Conservation (phyloP, 2,329 filamentous ascomycete species). For the Clarireedia hainanense region DNA sequence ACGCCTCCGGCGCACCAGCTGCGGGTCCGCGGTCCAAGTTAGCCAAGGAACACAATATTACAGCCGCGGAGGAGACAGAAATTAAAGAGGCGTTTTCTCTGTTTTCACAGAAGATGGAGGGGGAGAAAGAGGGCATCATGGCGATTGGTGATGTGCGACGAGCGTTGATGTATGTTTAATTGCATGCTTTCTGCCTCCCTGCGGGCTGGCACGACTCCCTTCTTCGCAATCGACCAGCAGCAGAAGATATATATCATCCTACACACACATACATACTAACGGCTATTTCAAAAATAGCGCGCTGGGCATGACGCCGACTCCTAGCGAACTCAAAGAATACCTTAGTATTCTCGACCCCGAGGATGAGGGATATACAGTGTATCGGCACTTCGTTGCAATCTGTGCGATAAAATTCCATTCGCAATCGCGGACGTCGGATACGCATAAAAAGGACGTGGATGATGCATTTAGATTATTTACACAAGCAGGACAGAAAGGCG, state of each 20-base stretch:
- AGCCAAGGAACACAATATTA: conserved; percentile 84
- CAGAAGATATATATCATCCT: background rate
- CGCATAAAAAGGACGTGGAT: conserved; percentile 60
- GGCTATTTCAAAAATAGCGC: conserved; percentile 47
- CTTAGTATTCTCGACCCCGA: conserved; percentile 78
- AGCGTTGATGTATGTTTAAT: conserved; percentile 54
- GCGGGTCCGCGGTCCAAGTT: conserved; percentile 65
- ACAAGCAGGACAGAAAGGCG: conserved; percentile 31
- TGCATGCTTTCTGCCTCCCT: background rate
- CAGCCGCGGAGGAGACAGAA: conserved; percentile 75
- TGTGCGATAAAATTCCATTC: conserved; percentile 78
- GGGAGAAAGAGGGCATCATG: conserved; percentile 57
- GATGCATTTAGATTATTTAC: conserved; percentile 80
- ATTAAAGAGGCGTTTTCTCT: conserved; percentile 85
- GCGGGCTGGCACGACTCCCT: background rate
- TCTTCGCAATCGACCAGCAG: background rate
- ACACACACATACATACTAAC: background rate
- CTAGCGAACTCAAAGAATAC: conserved; percentile 67
- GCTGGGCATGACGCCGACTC: conserved; percentile 64
- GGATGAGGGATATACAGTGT: conserved; percentile 67
- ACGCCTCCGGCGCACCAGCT: conserved; percentile 18
- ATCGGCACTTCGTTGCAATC: conserved; percentile 76
- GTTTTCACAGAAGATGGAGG: conserved; percentile 64
- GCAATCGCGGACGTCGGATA: conserved; percentile 41
- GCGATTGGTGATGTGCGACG: conserved; percentile 48